Conservation (phyloP, 1,284 basidiomycete genomes). For the Farysia itapuensis region DNA sequence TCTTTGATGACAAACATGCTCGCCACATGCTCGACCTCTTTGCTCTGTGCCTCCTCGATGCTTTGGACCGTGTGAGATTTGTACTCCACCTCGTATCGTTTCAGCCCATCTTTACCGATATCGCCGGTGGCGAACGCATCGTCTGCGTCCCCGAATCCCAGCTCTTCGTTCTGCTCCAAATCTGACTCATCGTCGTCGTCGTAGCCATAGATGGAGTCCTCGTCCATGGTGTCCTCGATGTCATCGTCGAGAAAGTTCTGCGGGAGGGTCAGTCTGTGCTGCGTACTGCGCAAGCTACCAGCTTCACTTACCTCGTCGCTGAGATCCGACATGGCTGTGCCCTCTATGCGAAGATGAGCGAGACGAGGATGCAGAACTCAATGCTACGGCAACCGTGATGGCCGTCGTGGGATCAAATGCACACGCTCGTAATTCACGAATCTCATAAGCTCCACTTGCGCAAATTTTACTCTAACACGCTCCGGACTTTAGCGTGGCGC, state of each 20-base stretch:
- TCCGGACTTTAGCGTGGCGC: too few relatives aligned
- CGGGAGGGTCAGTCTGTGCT: neutral
- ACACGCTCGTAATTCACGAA: too few relatives aligned
- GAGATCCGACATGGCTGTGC: conserved; percentile 38
- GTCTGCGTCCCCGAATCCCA: conserved; percentile 34
- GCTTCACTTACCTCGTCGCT: conserved; percentile 22
- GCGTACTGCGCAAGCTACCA: neutral
- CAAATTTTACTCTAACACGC: too few relatives aligned
- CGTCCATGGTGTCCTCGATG: conserved; percentile 55
- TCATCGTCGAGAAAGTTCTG: conserved; percentile 24
- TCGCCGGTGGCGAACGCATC: conserved; percentile 38
- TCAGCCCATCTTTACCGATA: conserved; percentile 34
- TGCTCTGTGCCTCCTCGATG: conserved; percentile 46
- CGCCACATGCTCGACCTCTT: conserved; percentile 55
- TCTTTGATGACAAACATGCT: conserved; percentile 55
- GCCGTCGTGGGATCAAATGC: too few relatives aligned
- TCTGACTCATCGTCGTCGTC: conserved; percentile 25
- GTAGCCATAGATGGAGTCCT: conserved; percentile 47
- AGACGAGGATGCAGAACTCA: too few relatives aligned
- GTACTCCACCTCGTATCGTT: conserved; percentile 54
- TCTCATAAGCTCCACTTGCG: too few relatives aligned
- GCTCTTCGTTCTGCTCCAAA: conserved; percentile 29
- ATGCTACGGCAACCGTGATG: too few relatives aligned
- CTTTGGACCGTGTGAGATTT: conserved; percentile 36
- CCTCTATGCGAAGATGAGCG: too few relatives aligned